Evolutionary conservation across 176 grass and related monocot species (phyloP).

Genomic region (Musa acuminata): DNA sequence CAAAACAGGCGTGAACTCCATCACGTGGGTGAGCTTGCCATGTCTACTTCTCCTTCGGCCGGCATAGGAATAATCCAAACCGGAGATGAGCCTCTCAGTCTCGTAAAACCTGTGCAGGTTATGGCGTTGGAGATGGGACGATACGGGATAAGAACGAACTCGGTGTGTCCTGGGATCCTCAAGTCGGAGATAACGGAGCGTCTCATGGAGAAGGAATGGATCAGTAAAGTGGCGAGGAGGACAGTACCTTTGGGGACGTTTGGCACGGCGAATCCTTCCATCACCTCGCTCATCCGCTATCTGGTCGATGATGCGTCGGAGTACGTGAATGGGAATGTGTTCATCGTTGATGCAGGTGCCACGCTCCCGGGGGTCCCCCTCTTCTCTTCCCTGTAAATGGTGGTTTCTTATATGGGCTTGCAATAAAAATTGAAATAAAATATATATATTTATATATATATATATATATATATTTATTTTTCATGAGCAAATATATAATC

Average conservation of each 20-base stretch:
- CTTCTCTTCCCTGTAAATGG: slow-evolving; percentile 59
- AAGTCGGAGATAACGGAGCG: slow-evolving; percentile 68
- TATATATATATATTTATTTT: neutral
- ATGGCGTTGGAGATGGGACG: slow-evolving; percentile 78
- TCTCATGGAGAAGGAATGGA: slow-evolving; percentile 61
- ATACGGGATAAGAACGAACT: slow-evolving; percentile 60
- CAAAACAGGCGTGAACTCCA: slow-evolving; percentile 52
- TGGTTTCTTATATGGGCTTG: too few species aligned
- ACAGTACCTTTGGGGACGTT: slow-evolving; percentile 45
- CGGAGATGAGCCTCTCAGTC: too few species aligned
- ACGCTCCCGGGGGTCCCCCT: slow-evolving; percentile 60
- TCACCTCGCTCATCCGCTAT: slow-evolving; percentile 57
- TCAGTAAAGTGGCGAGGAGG: slow-evolving; percentile 41
- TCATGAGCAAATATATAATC: too few species aligned
- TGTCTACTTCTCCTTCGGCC: too few species aligned
- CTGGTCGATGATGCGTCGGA: slow-evolving; percentile 52
- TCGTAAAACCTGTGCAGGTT: slow-evolving; percentile 21
- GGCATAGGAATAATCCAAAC: too few species aligned
- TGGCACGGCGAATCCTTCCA: slow-evolving; percentile 56
- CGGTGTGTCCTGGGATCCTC: slow-evolving; percentile 59
- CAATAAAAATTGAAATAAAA: neutral
- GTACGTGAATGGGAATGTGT: slow-evolving; percentile 75
- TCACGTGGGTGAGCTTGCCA: slow-evolving; percentile 40
- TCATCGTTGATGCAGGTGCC: slow-evolving; percentile 53
- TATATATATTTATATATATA: neutral